Conservation (phyloP, 2,329 filamentous ascomycete species). For the Niveomyces coronatus region DNA sequence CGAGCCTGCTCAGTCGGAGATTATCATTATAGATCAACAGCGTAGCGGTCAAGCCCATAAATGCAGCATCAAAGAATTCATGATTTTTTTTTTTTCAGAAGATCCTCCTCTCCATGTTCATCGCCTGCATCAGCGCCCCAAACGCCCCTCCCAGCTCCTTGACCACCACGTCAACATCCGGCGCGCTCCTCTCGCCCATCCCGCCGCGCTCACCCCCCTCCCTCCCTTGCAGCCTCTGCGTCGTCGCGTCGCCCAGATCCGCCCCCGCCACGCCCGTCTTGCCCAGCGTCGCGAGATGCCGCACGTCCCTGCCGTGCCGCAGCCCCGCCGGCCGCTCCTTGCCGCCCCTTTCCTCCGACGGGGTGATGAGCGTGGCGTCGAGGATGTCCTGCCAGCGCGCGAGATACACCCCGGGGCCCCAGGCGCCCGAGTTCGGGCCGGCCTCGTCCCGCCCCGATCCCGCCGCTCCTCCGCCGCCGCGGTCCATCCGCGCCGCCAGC, state of each 20-base stretch:
- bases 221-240: constrained; percentile 18
- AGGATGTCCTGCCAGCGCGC: constrained; percentile 62
- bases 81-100: constrained; percentile 4
- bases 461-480: constrained; percentile 8
- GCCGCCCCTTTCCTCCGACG: too few relatives aligned
- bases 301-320: constrained; percentile 43
- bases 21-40: too few relatives aligned
- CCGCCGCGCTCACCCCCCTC: constrained; percentile 18
- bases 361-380: constrained; percentile 59
- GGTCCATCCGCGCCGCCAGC: constrained; percentile 36
- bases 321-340: constrained; percentile 34
- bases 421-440: constrained; percentile 33
- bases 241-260: constrained; percentile 16
- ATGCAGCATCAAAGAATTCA: too few relatives aligned
- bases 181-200: constrained; percentile 21
- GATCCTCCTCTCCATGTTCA: constrained; percentile 6
- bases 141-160: constrained; percentile 20
- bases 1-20: too few relatives aligned
- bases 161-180: constrained; percentile 33
- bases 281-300: constrained; percentile 29
- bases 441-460: constrained; percentile 6
- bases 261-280: constrained; percentile 28
- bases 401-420: constrained; percentile 63
- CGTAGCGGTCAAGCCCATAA: too few relatives aligned
- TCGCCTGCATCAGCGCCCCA: constrained; percentile 5